These are phyloP conservation scores for Tetrahymena thermophila DNA, from an alignment of 73 alveolate species.

Conservation along the genomic window DNA sequence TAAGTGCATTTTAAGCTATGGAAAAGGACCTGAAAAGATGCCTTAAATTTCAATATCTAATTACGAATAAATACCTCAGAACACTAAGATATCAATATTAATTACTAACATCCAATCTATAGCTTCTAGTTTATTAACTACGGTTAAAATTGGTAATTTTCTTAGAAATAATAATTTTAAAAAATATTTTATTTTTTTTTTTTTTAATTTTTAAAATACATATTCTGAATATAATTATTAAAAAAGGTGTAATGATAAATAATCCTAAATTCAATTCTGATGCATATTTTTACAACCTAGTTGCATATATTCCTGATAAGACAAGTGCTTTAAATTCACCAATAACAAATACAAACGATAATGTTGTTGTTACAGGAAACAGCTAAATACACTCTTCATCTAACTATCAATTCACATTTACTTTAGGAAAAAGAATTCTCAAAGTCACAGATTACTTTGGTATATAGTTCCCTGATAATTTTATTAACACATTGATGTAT, in stretches of 20 bases:
- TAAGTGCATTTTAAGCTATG: background rate
- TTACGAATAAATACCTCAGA: background rate
- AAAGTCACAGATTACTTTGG: background rate
- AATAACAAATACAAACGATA: background rate
- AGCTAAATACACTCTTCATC: background rate
- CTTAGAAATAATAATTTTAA: background rate
- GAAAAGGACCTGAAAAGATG: background rate
- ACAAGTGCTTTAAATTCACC: background rate
- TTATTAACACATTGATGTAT: background rate
- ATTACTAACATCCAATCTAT: background rate
- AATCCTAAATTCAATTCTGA: background rate
- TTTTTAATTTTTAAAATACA: too few relatives aligned
- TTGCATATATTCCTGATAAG: background rate
- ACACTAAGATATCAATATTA: background rate
- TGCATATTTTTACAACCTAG: background rate
- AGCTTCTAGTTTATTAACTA: background rate
- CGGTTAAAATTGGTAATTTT: background rate
- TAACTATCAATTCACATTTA: background rate
- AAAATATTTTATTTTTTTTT: too few relatives aligned
- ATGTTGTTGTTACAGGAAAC: background rate
- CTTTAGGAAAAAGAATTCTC: background rate
- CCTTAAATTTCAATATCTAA: background rate
- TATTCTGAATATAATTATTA: too few relatives aligned
- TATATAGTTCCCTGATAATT: background rate
- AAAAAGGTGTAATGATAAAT: background rate